A percentile compares a stretch with the other conserved stretches of the same genome.
Evolutionary conservation across 352 stramenopile species (phyloP).

Genomic region (Pythium oligandrum): DNA sequence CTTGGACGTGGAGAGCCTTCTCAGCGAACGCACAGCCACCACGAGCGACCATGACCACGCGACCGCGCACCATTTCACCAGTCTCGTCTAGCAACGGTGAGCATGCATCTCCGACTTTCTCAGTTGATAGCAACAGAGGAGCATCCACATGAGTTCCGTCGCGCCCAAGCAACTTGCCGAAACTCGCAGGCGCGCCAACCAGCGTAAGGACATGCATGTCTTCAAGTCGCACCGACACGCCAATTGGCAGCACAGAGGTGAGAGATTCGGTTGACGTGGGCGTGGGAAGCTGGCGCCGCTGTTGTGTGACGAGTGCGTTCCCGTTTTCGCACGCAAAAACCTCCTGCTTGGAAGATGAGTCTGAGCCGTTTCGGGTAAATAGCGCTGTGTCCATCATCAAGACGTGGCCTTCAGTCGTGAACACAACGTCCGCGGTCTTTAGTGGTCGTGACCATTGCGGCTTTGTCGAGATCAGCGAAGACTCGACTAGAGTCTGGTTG

Average conservation of each 20-base stretch:
- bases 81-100: constrained; percentile 18
- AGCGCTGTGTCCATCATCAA: constrained; percentile 57
- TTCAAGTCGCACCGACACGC: constrained; percentile 52
- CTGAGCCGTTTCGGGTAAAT: constrained; percentile 25
- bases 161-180: constrained; percentile 44
- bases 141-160: constrained; percentile 42
- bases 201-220: constrained; percentile 63
- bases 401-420: constrained; percentile 81
- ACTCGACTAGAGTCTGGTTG: neutral
- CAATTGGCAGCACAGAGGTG: constrained; percentile 25
- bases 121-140: constrained; percentile 37
- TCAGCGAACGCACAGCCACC: constrained; percentile 74
- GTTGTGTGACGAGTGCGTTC: constrained; percentile 33
- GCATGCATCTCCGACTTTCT: constrained; percentile 48
- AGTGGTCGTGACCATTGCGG: constrained; percentile 16
- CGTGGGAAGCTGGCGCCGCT: neutral
- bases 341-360: constrained; percentile 1
- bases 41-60: constrained; percentile 63
- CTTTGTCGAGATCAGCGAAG: constrained; percentile 4
- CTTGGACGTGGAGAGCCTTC: constrained; percentile 66
- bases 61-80: constrained; percentile 27
- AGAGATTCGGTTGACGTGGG: neutral
- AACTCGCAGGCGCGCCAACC: constrained; percentile 58
- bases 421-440: constrained; percentile 69
- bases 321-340: constrained; percentile 46